Conservation (phyloP, 2,329 filamentous ascomycete genomes). For the Scedosporium apiospermum region DNA sequence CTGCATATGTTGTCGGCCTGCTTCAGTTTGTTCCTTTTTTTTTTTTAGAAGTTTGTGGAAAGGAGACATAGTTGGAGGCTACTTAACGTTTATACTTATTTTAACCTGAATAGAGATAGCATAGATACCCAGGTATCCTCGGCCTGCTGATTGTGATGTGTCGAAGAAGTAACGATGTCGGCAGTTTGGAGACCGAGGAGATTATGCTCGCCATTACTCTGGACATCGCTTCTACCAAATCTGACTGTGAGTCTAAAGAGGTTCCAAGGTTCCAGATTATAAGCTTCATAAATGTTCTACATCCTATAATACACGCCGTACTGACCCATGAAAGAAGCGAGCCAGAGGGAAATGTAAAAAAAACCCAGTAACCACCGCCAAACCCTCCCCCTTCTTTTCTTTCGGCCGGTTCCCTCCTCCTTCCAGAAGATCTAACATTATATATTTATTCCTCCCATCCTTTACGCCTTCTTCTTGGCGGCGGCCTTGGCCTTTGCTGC, state of each 20-base stretch:
- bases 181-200: no score
- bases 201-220: no score
- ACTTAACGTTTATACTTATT: background rate
- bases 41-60: background rate
- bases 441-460: background rate
- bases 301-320: constrained; percentile 1
- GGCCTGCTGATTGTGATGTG: background rate
- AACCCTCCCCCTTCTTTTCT: background rate
- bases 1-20: background rate
- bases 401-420: no score
- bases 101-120: constrained; percentile 1
- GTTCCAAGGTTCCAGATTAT: background rate
- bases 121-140: constrained; percentile 1
- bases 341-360: background rate
- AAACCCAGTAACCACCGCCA: background rate
- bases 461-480: constrained; percentile 74
- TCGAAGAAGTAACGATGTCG: background rate
- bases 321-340: background rate
- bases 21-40: background rate
- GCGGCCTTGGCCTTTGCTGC: constrained; percentile 77
- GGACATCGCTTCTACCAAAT: background rate
- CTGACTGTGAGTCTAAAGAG: background rate
- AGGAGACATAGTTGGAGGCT: background rate
- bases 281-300: background rate
- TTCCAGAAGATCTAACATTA: no score